phyloP scores from a whole-genome alignment of 169 alveolate species.

The Plasmodium sp. region DNA sequence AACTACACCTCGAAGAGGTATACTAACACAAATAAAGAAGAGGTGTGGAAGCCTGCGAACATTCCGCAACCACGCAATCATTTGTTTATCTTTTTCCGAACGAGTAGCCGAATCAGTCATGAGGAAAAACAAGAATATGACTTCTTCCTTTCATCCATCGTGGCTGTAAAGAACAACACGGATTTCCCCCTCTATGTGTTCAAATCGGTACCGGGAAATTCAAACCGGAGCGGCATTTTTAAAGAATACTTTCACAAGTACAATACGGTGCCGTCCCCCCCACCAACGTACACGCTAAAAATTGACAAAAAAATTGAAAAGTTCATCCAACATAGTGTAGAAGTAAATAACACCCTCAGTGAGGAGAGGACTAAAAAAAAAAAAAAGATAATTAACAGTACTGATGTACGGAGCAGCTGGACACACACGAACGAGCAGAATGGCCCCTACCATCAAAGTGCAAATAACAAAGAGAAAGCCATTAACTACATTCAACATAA shows the following conservation, averaged over 20 bases:
- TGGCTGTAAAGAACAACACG: slow-evolving; percentile 67
- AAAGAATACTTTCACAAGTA: slow-evolving; percentile 58
- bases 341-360: neutral
- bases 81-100: slow-evolving; percentile 48
- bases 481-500: slow-evolving; percentile 4
- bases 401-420: neutral
- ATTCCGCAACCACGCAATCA: slow-evolving; percentile 72
- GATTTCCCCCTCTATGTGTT: slow-evolving; percentile 63
- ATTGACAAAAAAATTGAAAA: slow-evolving; percentile 64
- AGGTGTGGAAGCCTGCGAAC: slow-evolving; percentile 27
- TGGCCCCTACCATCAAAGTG: neutral
- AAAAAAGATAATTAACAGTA: neutral
- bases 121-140: slow-evolving; percentile 75
- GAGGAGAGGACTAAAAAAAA: neutral
- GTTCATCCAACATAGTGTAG: slow-evolving; percentile 18
- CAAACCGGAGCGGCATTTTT: slow-evolving; percentile 37
- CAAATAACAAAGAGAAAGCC: neutral
- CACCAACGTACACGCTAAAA: slow-evolving; percentile 69
- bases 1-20: slow-evolving; percentile 12
- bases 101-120: slow-evolving; percentile 63
- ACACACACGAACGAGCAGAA: neutral
- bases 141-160: slow-evolving; percentile 54
- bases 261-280: slow-evolving; percentile 67
- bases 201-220: slow-evolving; percentile 73
- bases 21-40: slow-evolving; percentile 26